A percentile compares a stretch with the other conserved stretches of the same genome.
Evolutionary conservation across 345 rosid genomes (phyloP).

Genomic region (Populus nigra): DNA sequence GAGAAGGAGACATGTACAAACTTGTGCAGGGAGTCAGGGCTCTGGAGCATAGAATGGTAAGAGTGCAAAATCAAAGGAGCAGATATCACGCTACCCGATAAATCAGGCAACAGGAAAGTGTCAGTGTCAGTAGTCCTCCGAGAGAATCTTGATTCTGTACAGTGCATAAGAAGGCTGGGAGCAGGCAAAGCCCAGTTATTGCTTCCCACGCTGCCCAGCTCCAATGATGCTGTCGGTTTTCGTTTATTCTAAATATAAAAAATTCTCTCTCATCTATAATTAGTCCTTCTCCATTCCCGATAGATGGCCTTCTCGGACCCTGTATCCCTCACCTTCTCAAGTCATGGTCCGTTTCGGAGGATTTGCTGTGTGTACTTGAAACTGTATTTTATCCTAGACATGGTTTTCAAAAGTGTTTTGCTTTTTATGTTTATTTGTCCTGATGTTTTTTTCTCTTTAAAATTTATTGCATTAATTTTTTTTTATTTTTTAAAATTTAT

Average conservation of each 20-base stretch:
- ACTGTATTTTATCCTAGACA: too few relatives aligned
- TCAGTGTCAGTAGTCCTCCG: background rate
- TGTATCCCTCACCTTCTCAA: too few relatives aligned
- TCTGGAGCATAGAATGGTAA: background rate
- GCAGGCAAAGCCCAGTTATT: constrained; percentile 32
- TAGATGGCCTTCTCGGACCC: background rate
- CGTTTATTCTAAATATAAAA: background rate
- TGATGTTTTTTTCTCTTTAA: too few relatives aligned
- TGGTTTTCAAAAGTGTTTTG: too few relatives aligned
- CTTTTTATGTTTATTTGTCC: too few relatives aligned
- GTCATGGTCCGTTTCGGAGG: too few relatives aligned
- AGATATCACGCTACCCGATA: constrained; percentile 29
- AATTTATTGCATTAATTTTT: too few relatives aligned
- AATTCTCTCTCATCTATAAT: background rate
- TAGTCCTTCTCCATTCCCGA: background rate
- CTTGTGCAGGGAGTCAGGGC: background rate
- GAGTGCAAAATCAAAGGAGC: constrained; percentile 16
- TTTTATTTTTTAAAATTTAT: too few relatives aligned
- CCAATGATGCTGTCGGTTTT: constrained; percentile 30
- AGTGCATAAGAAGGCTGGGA: background rate
- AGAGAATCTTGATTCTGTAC: constrained; percentile 1
- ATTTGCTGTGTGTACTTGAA: too few relatives aligned
- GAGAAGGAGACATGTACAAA: background rate
- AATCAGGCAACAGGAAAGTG: constrained; percentile 20
- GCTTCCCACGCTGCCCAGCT: constrained; percentile 51